A percentile compares a stretch with the other conserved stretches of the same genome.
These are phyloP conservation scores for Phytopythium chamaehyphon DNA, from an alignment of 352 stramenopile species.

Conservation along the genomic window DNA sequence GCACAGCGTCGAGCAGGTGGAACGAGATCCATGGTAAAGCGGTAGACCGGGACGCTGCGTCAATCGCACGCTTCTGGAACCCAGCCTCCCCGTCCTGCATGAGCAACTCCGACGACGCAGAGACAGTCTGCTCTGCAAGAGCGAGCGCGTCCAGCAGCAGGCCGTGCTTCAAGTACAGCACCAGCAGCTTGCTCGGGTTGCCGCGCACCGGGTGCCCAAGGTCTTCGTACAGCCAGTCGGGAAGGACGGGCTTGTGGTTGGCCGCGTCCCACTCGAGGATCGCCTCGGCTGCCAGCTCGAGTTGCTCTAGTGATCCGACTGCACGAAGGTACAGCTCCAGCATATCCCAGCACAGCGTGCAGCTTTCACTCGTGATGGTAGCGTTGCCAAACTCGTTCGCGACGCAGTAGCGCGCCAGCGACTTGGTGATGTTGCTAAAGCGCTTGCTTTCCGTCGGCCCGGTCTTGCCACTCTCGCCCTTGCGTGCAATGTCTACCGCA, in stretches of 20 bases:
- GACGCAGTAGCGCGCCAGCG: slow-evolving; percentile 61
- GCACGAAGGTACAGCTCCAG: slow-evolving; percentile 44
- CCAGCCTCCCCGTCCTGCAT: slow-evolving; percentile 22
- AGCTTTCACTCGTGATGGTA: slow-evolving; percentile 19
- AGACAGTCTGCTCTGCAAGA: slow-evolving; percentile 42
- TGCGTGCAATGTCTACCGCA: slow-evolving; percentile 38
- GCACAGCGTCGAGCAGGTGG: slow-evolving; percentile 55
- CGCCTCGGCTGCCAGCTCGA: slow-evolving; percentile 50
- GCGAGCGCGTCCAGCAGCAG: slow-evolving; percentile 59
- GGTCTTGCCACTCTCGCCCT: slow-evolving; percentile 5
- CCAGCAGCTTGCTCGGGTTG: slow-evolving; percentile 55
- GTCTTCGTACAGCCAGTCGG: slow-evolving; percentile 47
- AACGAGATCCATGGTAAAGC: slow-evolving; percentile 66
- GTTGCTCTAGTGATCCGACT: slow-evolving; percentile 38
- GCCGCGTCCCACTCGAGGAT: slow-evolving; percentile 54
- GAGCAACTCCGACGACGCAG: slow-evolving; percentile 22
- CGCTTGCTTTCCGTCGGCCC: slow-evolving; percentile 12
- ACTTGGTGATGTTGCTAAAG: slow-evolving; percentile 52
- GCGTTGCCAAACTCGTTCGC: slow-evolving; percentile 36
- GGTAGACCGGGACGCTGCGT: slow-evolving; percentile 9
- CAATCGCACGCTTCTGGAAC: slow-evolving; percentile 35
- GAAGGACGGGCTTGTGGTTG: slow-evolving; percentile 46
- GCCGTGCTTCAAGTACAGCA: slow-evolving; percentile 53
- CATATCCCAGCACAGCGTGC: slow-evolving; percentile 45
- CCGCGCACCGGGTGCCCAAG: slow-evolving; percentile 30